Percentiles rank a stretch among this genome's conserved stretches.
Evolutionary conservation across 2,329 filamentous ascomycete genomes (phyloP).

Genomic region (Domatiomyces catenatus): DNA sequence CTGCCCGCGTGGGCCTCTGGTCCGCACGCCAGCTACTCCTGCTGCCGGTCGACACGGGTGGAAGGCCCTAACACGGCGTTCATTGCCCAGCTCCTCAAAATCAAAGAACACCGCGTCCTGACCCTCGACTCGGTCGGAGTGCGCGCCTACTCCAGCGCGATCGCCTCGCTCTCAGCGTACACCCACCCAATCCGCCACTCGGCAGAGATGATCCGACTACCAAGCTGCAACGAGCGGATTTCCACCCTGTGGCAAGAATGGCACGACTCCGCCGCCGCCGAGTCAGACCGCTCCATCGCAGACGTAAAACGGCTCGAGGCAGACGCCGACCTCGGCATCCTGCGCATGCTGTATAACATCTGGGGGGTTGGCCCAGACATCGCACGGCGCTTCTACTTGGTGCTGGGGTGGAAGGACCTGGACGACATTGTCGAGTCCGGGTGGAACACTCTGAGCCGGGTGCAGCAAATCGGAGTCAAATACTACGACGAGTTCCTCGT

Average conservation of each 20-base stretch:
- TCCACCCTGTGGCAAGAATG: conserved; percentile 65
- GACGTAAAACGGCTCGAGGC: conserved; percentile 49
- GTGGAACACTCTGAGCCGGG: conserved; percentile 58
- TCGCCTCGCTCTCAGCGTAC: conserved; percentile 71
- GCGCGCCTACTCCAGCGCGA: conserved; percentile 73
- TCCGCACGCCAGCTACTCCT: conserved; percentile 52
- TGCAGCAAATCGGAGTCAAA: conserved; percentile 88
- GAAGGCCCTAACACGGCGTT: conserved; percentile 61
- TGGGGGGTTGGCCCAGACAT: conserved; percentile 83
- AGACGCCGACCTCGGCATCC: conserved; percentile 47
- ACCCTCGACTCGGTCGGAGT: conserved; percentile 64
- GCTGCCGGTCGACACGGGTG: conserved; percentile 58
- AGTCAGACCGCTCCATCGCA: conserved; percentile 38
- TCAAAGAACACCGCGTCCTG: conserved; percentile 55
- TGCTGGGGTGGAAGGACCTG: conserved; percentile 62
- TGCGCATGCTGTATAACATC: conserved; percentile 64
- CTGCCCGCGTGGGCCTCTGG: conserved; percentile 55
- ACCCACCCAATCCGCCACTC: conserved; percentile 40
- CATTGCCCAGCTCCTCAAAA: conserved; percentile 56
- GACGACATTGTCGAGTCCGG: conserved; percentile 75
- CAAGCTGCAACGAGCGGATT: conserved; percentile 69
- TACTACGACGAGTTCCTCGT: conserved; percentile 73
- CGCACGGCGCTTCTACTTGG: conserved; percentile 64
- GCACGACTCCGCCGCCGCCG: conserved; percentile 32
- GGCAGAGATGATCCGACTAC: conserved; percentile 39